phyloP scores from a whole-genome alignment of 257 asterid species.

The Solanum sejunctum region DNA sequence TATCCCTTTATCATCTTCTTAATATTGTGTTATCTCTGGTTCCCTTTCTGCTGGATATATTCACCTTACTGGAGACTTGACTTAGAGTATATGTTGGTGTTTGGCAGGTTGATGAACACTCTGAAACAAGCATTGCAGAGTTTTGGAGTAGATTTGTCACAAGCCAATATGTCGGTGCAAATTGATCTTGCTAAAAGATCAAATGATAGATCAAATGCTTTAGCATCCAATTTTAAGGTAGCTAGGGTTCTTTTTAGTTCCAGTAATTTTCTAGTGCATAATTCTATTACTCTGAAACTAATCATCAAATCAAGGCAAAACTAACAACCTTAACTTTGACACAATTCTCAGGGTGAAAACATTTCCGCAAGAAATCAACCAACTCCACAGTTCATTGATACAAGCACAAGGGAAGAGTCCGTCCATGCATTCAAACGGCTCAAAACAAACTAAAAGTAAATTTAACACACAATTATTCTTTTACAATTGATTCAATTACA shows the following conservation, averaged over 20 bases:
- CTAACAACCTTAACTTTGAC: not conserved
- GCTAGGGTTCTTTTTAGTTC: not conserved
- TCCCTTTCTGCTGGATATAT: not conserved
- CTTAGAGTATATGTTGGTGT: not conserved
- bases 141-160: slow-evolving; percentile 79
- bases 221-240: slow-evolving; percentile 54
- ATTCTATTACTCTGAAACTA: not conserved
- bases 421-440: slow-evolving; percentile 52
- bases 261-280: not conserved
- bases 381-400: slow-evolving; percentile 20
- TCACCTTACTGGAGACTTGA: not conserved
- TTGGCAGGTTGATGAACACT: slow-evolving; percentile 65
- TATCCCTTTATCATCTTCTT: not conserved
- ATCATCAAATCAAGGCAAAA: not conserved
- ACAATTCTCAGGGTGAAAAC: slow-evolving; percentile 26
- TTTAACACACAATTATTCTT: slow-evolving; percentile 15
- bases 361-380: slow-evolving; percentile 13
- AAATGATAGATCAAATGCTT: slow-evolving; percentile 28
- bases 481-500: not conserved
- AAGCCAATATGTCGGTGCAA: slow-evolving; percentile 79
- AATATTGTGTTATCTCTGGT: not conserved
- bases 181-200: slow-evolving; percentile 72
- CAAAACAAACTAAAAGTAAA: slow-evolving; percentile 52
- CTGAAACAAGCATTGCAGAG: slow-evolving; percentile 71
- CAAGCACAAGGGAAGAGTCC: slow-evolving; percentile 39